These are phyloP conservation scores for Rosa multiflora DNA, from an alignment of 306 rosid species.

Conservation along the genomic window DNA sequence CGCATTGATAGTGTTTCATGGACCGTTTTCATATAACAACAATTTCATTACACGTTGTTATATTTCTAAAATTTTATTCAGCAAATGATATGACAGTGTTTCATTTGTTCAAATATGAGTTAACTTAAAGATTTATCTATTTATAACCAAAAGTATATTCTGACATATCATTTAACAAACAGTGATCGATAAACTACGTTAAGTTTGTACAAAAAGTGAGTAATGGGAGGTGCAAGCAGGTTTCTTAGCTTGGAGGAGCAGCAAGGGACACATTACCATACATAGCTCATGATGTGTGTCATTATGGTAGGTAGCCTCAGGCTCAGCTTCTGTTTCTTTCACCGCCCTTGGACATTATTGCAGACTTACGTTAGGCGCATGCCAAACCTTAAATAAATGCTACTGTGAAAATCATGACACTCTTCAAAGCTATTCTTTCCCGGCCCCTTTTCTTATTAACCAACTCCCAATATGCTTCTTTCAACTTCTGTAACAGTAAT, in stretches of 20 bases:
- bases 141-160: not conserved
- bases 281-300: conserved; percentile 19
- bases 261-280: conserved; percentile 40
- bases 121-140: not conserved
- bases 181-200: too few species aligned
- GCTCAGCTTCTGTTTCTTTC: conserved; percentile 12
- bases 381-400: conserved; percentile 36
- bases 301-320: conserved; percentile 13
- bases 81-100: not conserved
- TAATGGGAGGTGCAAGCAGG: conserved; percentile 19
- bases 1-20: not conserved
- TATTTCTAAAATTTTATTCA: not conserved
- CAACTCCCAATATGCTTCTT: not conserved
- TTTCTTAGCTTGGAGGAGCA: conserved; percentile 63
- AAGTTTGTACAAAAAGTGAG: conserved; percentile 8
- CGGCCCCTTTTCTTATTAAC: not conserved
- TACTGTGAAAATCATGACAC: not conserved
- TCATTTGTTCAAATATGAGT: not conserved
- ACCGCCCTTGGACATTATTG: conserved; percentile 37
- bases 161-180: too few species aligned
- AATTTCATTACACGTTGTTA: not conserved
- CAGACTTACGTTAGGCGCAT: conserved; percentile 41
- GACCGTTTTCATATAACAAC: not conserved
- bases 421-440: not conserved
- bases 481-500: not conserved